A percentile compares a stretch with the other conserved stretches of the same genome.
phyloP scores from a whole-genome alignment of 2,329 filamentous ascomycete species.

The Cercospora zeae-maydis region DNA sequence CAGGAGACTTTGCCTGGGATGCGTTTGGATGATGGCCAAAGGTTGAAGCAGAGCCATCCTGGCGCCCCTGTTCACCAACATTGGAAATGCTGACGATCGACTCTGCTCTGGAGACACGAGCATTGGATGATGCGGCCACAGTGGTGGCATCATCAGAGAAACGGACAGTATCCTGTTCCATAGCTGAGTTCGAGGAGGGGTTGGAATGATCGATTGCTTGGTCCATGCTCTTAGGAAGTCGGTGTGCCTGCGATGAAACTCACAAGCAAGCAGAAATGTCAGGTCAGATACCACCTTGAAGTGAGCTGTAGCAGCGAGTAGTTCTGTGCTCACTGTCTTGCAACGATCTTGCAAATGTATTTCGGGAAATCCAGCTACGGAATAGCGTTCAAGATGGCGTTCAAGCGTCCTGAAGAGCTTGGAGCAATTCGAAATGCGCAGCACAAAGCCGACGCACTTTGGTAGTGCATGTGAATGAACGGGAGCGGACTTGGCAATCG shows the following conservation, averaged over 20 bases:
- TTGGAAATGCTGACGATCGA: slow-evolving; percentile 2
- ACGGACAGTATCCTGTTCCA: background rate
- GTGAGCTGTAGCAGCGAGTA: background rate
- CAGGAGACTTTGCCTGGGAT: background rate
- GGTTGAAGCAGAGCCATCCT: background rate
- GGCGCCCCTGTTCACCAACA: background rate
- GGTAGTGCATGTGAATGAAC: no score
- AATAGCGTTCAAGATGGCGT: background rate
- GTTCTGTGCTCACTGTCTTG: background rate
- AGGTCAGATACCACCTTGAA: background rate
- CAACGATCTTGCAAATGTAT: background rate
- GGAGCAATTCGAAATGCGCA: no score
- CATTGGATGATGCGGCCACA: background rate
- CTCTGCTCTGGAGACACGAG: background rate
- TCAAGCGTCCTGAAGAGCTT: no score
- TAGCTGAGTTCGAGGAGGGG: background rate
- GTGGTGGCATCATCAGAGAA: background rate
- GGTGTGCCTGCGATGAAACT: background rate
- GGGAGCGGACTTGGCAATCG: no score
- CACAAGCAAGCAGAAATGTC: background rate
- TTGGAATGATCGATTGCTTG: background rate
- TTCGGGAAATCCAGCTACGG: background rate
- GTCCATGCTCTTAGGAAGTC: background rate
- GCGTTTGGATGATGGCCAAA: background rate
- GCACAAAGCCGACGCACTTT: no score